Evolutionary conservation across 2,329 filamentous ascomycete species (phyloP).

Genomic region (Aspergillus tanneri): DNA sequence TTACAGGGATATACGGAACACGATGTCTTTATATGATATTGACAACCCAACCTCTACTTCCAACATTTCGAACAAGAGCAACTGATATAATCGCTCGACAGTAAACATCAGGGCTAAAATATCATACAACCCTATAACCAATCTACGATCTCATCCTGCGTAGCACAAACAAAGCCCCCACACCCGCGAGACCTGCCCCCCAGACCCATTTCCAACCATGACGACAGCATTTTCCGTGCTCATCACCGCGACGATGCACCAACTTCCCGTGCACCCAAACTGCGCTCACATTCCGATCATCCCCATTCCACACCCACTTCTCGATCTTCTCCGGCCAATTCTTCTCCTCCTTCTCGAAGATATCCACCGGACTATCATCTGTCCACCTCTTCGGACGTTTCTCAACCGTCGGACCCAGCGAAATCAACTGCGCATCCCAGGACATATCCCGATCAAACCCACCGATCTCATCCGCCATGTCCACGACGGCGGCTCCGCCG

Average conservation of each 20-base stretch:
- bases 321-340: constrained; percentile 79
- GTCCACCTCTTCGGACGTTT: constrained; percentile 35
- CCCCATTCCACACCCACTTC: constrained; percentile 93
- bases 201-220: constrained; percentile 8
- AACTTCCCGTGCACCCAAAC: constrained; percentile 87
- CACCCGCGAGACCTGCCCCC: constrained; percentile 1
- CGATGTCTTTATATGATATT: no score
- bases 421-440: constrained; percentile 86
- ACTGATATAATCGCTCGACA: no score
- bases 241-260: constrained; percentile 57
- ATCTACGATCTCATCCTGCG: constrained; percentile 3
- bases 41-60: no score
- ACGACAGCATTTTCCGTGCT: neutral
- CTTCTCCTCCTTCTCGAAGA: constrained; percentile 95
- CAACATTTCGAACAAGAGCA: no score
- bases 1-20: no score
- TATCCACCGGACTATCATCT: constrained; percentile 67
- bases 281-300: constrained; percentile 82
- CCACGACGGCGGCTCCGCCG: constrained; percentile 82
- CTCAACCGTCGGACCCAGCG: constrained; percentile 48
- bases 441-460: constrained; percentile 82
- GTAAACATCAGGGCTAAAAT: no score
- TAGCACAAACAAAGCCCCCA: constrained; percentile 5
- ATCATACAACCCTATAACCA: neutral
- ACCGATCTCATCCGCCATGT: constrained; percentile 69